Percentiles rank a stretch among this genome's conserved stretches.
These are phyloP conservation scores for Trichoderma sp. DNA, from an alignment of 2,329 filamentous ascomycete species.

Conservation along the genomic window DNA sequence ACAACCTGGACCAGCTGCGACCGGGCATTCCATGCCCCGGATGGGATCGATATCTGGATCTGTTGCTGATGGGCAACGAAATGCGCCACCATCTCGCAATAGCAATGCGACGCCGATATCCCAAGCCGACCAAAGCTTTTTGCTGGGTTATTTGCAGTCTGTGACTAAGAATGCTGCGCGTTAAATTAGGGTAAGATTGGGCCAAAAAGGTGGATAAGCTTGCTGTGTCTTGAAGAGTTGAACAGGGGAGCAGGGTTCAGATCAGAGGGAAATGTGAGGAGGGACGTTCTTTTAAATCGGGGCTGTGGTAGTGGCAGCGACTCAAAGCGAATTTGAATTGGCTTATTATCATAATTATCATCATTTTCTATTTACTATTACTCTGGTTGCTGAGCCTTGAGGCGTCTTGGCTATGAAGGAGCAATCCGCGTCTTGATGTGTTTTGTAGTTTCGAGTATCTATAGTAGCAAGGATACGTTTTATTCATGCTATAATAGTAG, in stretches of 20 bases:
- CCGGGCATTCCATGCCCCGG: conserved; percentile 38
- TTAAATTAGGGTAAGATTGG: conserved; percentile 29
- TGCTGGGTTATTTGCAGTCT: conserved; percentile 72
- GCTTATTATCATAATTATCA: not conserved
- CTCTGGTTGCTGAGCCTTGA: not conserved
- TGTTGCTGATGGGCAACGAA: conserved; percentile 37
- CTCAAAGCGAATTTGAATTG: conserved; percentile 6
- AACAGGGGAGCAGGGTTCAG: not conserved
- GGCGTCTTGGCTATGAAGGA: not conserved
- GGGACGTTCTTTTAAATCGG: not conserved
- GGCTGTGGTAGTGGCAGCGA: not conserved
- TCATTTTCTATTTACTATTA: not conserved
- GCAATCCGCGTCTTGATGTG: not conserved
- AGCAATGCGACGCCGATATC: conserved; percentile 60
- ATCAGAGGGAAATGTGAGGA: not conserved
- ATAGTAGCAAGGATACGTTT: not conserved
- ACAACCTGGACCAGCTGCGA: conserved; percentile 13
- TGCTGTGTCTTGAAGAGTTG: not conserved
- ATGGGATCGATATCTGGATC: conserved; percentile 48
- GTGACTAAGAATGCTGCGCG: conserved; percentile 46
- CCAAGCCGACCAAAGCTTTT: conserved; percentile 72
- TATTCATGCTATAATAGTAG: not conserved
- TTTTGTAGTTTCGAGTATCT: not conserved
- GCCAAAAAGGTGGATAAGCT: not conserved
- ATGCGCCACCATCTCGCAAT: conserved; percentile 41